Evolutionary conservation across 208 protist genomes (phyloP).

Genomic region (Acanthamoeba lugdunensis): DNA sequence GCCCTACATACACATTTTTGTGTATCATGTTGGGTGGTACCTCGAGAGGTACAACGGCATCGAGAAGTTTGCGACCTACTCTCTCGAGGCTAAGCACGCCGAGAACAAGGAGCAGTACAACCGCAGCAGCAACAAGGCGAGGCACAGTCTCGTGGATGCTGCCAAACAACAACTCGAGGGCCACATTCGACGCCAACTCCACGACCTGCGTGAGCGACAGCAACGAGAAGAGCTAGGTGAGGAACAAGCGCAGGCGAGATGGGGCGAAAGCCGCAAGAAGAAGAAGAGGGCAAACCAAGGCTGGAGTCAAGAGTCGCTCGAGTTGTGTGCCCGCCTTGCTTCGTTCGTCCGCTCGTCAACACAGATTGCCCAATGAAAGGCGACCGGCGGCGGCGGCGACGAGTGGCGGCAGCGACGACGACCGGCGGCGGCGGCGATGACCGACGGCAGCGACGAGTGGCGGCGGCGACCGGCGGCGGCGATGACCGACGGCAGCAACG

Average conservation of each 20-base stretch:
- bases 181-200: not conserved
- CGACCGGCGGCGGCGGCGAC: too few relatives aligned
- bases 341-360: too few relatives aligned
- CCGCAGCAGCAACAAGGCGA: not conserved
- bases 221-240: not conserved
- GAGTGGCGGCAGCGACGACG: too few relatives aligned
- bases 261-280: not conserved
- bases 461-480: too few relatives aligned
- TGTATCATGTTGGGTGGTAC: constrained; percentile 19
- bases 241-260: not conserved
- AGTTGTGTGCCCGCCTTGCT: too few relatives aligned
- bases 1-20: not conserved
- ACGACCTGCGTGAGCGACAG: not conserved
- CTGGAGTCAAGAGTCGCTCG: too few relatives aligned
- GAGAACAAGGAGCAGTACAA: not conserved
- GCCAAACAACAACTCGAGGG: not conserved
- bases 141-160: not conserved
- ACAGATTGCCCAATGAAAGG: too few relatives aligned
- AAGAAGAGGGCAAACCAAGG: not conserved
- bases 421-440: too few relatives aligned
- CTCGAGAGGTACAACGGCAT: not conserved
- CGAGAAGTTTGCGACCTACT: constrained; percentile 29
- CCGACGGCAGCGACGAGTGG: too few relatives aligned
- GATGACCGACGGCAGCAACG: too few relatives aligned
- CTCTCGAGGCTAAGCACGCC: not conserved